Percentiles rank a stretch among this genome's conserved stretches.
Evolutionary conservation across 495 filamentous ascomycete species (phyloP).

Genomic region (Aspergillus leporis): DNA sequence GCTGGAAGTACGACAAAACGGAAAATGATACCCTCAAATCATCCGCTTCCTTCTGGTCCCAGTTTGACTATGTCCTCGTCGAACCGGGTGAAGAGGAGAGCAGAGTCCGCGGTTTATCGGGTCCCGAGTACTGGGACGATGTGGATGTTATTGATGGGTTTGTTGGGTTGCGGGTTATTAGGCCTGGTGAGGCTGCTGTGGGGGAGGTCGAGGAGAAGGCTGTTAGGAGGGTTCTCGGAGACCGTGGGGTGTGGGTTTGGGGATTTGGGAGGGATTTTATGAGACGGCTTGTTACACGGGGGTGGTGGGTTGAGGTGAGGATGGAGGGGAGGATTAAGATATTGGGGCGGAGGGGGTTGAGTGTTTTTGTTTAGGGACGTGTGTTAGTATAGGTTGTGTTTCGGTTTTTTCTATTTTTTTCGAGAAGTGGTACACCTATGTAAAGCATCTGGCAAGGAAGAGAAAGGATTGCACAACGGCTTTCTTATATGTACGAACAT

Average conservation of each 20-base stretch:
- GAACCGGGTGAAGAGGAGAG: constrained; percentile 56
- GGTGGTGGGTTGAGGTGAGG: constrained; percentile 47
- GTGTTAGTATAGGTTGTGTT: neutral
- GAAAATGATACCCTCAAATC: constrained; percentile 52
- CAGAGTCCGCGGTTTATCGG: constrained; percentile 34
- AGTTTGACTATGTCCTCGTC: constrained; percentile 78
- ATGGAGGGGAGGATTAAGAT: constrained; percentile 43
- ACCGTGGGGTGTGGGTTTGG: constrained; percentile 24
- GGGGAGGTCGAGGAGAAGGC: constrained; percentile 34
- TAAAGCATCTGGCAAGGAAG: neutral
- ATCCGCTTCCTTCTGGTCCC: constrained; percentile 70
- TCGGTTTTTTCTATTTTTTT: neutral
- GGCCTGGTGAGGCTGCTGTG: constrained; percentile 46
- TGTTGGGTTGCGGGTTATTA: constrained; percentile 65
- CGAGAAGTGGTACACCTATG: neutral
- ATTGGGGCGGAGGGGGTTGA: constrained; percentile 18
- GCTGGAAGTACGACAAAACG: constrained; percentile 59
- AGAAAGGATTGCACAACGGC: neutral
- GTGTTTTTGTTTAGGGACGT: neutral
- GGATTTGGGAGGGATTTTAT: constrained; percentile 22
- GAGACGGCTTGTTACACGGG: constrained; percentile 27
- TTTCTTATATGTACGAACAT: neutral
- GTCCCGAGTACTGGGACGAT: constrained; percentile 65
- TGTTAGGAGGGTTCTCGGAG: constrained; percentile 25
- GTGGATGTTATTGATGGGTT: constrained; percentile 69